These are phyloP conservation scores for Rhizophagus clarus DNA, from an alignment of 192 early-diverging fungal species.

Conservation along the genomic window DNA sequence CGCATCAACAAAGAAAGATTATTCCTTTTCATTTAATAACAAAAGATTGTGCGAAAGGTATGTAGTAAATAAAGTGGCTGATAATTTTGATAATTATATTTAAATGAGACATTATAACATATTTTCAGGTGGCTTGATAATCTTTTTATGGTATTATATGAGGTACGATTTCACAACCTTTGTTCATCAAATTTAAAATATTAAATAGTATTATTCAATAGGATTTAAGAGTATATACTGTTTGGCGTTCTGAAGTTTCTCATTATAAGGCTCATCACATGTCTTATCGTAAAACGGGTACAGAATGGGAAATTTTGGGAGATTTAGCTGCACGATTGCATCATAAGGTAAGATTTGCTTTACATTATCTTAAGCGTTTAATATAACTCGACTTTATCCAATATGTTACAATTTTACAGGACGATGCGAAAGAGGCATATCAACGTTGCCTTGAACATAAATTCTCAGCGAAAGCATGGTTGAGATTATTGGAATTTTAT, in stretches of 20 bases:
- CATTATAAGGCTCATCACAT: constrained; percentile 75
- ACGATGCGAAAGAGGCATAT: constrained; percentile 93
- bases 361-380: neutral
- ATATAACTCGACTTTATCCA: neutral
- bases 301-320: constrained; percentile 98
- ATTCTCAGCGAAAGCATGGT: constrained; percentile 91
- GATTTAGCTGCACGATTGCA: constrained; percentile 87
- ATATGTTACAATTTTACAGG: constrained; percentile 36
- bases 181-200: neutral
- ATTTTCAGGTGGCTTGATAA: constrained; percentile 95
- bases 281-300: constrained; percentile 88
- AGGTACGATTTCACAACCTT: constrained; percentile 46
- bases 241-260: constrained; percentile 84
- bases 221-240: constrained; percentile 91
- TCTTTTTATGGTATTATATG: constrained; percentile 98
- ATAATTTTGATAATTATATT: neutral
- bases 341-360: constrained; percentile 57
- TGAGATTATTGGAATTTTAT: constrained; percentile 80
- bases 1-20: constrained; percentile 36
- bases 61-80: neutral
- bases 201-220: constrained; percentile 2
- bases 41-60: constrained; percentile 91
- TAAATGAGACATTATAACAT: neutral
- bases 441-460: constrained; percentile 85
- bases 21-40: constrained; percentile 79